Base-by-base conservation (phyloP, 2,329 filamentous ascomycete genomes). In the Fusarium oligoseptatum region DNA sequence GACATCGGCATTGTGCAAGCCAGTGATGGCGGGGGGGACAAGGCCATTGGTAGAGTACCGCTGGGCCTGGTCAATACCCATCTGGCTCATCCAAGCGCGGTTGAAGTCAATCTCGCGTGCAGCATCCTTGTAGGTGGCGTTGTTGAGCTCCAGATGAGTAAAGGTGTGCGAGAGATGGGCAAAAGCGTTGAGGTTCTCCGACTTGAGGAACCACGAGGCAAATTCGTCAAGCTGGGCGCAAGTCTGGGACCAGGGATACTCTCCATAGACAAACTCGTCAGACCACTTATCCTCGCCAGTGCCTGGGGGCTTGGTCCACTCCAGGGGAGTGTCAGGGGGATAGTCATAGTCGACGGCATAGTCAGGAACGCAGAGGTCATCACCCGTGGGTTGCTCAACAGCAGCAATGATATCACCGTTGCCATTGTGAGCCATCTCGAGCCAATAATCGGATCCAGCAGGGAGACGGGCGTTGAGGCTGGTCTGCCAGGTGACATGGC, bases 131-230 rank as follows among this genome's bases (percentile, higher is more conserved):
- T 70, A 72, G 22, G 71, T 74, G n/a, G 71, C 71, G 41, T 74
- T 74, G 64, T 74, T 74, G 34, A 74, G 50, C 43, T 66, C 68
- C 12, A 72, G 41, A 60, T 74, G 71, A 2, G 71, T 65, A 37
- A 74, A 74, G 9, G 71, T 74, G 32, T 74, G 71, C 14, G 71
- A 74, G 9, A 74, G 29, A 17, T 74, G 71, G 12, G 70, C 71
- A 45, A 74, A 74, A 11, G 62, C 60, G 39, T 74, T 70, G 39
- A 72, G 71, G 57, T 74, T 74, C 12, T 64, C 56, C 20, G 68
- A 20, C 24, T 41, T 60, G 20, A 70, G 17, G 50, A 74, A 74
- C 71, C 71, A 74, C n/a, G 56, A 60, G 14, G 71, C 70, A 67
- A 74, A 75, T 3, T 69, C 57, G 2, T 75, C 71, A 15, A 69